Evolutionary conservation across 305 asterid species (phyloP).

Genomic region (Fraxinus floribunda): DNA sequence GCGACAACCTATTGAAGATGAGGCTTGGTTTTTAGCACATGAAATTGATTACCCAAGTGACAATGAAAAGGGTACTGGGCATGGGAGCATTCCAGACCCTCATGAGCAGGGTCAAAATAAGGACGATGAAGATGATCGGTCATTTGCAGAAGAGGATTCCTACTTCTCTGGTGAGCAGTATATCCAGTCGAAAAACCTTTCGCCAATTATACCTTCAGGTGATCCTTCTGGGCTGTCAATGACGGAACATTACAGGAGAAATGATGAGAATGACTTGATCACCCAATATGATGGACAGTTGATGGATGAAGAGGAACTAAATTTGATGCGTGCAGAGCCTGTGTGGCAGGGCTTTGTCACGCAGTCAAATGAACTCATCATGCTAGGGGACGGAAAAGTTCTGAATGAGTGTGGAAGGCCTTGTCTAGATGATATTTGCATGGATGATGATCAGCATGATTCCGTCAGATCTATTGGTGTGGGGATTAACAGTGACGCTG

Average conservation of each 20-base stretch:
- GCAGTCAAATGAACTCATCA: slow-evolving; percentile 67
- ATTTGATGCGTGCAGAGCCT: slow-evolving; percentile 84
- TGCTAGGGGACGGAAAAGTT: slow-evolving; percentile 63
- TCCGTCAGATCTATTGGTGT: slow-evolving; percentile 99
- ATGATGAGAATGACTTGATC: slow-evolving; percentile 54
- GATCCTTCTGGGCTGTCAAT: slow-evolving; percentile 50
- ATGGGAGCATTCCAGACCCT: slow-evolving; percentile 73
- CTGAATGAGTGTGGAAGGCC: slow-evolving; percentile 62
- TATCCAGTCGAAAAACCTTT: slow-evolving; percentile 63
- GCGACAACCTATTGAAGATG: slow-evolving; percentile 98
- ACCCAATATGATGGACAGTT: slow-evolving; percentile 85
- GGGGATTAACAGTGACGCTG: slow-evolving; percentile 89
- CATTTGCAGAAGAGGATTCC: slow-evolving; percentile 95
- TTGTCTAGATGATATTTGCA: slow-evolving; percentile 56
- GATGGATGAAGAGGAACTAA: slow-evolving; percentile 89
- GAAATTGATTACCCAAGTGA: slow-evolving; percentile 99
- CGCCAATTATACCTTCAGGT: slow-evolving; percentile 53
- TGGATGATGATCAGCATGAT: slow-evolving; percentile 90
- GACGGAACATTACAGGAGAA: slow-evolving; percentile 47
- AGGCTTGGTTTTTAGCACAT: slow-evolving; percentile 95
- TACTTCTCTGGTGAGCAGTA: slow-evolving; percentile 84
- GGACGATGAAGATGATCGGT: slow-evolving; percentile 84
- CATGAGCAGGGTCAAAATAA: slow-evolving; percentile 70
- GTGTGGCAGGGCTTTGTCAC: slow-evolving; percentile 95
- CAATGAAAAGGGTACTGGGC: slow-evolving; percentile 85